phyloP scores from a whole-genome alignment of 2,329 filamentous ascomycete species.

The Neocucurbitaria cava region DNA sequence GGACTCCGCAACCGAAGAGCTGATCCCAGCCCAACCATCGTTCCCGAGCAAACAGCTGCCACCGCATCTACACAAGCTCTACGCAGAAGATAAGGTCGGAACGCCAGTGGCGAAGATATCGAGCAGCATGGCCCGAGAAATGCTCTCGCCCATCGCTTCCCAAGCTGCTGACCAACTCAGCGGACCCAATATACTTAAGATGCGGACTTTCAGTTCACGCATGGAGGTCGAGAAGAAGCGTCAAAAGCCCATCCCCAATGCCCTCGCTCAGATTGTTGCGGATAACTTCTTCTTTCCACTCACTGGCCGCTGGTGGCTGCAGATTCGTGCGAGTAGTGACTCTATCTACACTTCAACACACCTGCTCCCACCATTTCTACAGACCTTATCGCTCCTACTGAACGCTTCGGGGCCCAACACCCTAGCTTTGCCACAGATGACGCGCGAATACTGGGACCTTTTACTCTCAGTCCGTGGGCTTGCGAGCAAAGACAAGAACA shows the following conservation, averaged over 20 bases:
- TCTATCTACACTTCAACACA: conserved; percentile 76
- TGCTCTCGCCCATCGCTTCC: conserved; percentile 83
- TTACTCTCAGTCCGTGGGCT: conserved; percentile 72
- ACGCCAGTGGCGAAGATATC: conserved; percentile 74
- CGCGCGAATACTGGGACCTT: conserved; percentile 83
- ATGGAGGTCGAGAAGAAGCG: conserved; percentile 69
- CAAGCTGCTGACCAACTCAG: conserved; percentile 79
- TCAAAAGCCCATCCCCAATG: conserved; percentile 72
- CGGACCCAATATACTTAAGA: conserved; percentile 84
- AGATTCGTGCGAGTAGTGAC: conserved; percentile 58
- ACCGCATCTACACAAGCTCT: conserved; percentile 74
- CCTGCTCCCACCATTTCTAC: conserved; percentile 79
- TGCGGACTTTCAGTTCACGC: conserved; percentile 85
- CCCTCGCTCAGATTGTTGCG: conserved; percentile 76
- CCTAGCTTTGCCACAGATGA: conserved; percentile 78
- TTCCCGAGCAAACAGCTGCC: conserved; percentile 88
- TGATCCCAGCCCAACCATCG: conserved; percentile 49
- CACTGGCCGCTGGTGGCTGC: conserved; percentile 77
- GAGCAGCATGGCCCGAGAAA: conserved; percentile 69
- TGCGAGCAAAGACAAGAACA: conserved; percentile 62
- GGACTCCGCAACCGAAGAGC: conserved; percentile 56
- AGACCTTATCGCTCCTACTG: conserved; percentile 83
- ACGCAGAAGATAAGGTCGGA: conserved; percentile 55
- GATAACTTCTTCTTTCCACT: conserved; percentile 86
- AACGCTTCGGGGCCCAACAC: conserved; percentile 84